Evolutionary conservation across 2,329 filamentous ascomycete species (phyloP).

Genomic region (Aspergillus fumigatus): DNA sequence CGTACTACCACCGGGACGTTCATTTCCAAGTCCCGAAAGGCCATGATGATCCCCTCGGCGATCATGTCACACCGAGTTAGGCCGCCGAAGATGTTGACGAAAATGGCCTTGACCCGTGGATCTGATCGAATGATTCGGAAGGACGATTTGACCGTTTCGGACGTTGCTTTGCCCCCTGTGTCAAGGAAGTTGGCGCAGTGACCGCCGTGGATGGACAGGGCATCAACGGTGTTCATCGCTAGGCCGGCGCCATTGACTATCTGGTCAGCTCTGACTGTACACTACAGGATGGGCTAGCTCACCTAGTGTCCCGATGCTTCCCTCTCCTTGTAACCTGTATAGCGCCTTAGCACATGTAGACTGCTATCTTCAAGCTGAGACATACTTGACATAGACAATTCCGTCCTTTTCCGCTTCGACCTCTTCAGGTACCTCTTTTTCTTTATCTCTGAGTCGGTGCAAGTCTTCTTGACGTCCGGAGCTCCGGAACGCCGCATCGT

Average conservation of each 20-base stretch:
- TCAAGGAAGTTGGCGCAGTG: conserved; percentile 79
- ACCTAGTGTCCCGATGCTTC: conserved; percentile 69
- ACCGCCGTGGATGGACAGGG: conserved; percentile 64
- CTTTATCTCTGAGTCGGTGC: conserved; percentile 52
- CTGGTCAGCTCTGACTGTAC: conserved; percentile 1
- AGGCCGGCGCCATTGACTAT: conserved; percentile 80
- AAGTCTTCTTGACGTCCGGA: conserved; percentile 58
- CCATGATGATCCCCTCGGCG: conserved; percentile 66
- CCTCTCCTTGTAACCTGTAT: conserved; percentile 43
- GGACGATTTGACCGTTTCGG: conserved; percentile 70
- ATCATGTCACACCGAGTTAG: conserved; percentile 77
- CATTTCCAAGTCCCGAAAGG: conserved; percentile 64
- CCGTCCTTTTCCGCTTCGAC: conserved; percentile 63
- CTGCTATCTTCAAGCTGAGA: not conserved
- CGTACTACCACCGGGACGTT: conserved; percentile 72
- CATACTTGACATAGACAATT: conserved; percentile 71
- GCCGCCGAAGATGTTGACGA: conserved; percentile 68
- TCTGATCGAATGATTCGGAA: conserved; percentile 73
- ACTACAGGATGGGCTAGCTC: conserved; percentile 7
- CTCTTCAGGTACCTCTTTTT: conserved; percentile 52
- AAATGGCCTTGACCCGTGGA: conserved; percentile 64
- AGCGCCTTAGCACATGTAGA: not conserved
- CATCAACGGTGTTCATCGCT: conserved; percentile 87
- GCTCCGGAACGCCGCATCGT: conserved; percentile 64
- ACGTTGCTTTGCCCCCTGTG: conserved; percentile 82